Base-by-base conservation (phyloP, 495 filamentous ascomycete genomes). In the Xylaria castorea region DNA sequence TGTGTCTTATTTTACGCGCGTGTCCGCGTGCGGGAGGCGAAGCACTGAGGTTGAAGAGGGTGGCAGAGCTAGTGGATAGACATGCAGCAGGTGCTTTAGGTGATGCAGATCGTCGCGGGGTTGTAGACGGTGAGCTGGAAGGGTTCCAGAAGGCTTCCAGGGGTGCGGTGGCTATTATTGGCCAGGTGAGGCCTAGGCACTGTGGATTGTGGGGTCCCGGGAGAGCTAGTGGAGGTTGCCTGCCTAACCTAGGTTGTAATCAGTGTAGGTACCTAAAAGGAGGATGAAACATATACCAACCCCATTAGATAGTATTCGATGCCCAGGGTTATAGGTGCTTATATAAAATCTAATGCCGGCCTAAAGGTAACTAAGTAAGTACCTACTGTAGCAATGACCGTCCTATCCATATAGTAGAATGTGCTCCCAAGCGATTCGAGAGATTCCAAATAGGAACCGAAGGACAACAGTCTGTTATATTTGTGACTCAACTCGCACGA, bases 31-130 rank as follows among this genome's bases (percentile, higher is more conserved):
- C 8, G 27, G 25, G 25, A 34, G 16, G 53, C 53, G 63, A 66
- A 71, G 73, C 69, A 51, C 38, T 66, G 40, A 60, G 20, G 66
- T 46, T 46, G 9, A 58, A 27, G 36, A 30, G n/a, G 50, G 66
- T 51, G 48, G 42, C 48, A 68, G 53, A 69, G 53, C 40, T 38
- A 58, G 38, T 42, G 38, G 38, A n/a, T 58, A 38, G 53, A 25
- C 32, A n/a, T 67, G 65, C 48, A 55, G 32, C 30, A 67, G 50
- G 25, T 65, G 40, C 62, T 38, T 38, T 67, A 53, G 50, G 66
- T 34, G 30, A 57, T 68, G 51, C 68, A 63, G 58, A 71, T 71
- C 36, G 42, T 44, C 60, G 62, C 57, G 60, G 58, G 69, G 62
- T 71, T 46, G 57, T 38, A 42, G 60, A 25, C 50, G 62, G 18